These are phyloP conservation scores for Tulasnella sp. DNA, from an alignment of 768 basidiomycete genomes.

Conservation along the genomic window DNA sequence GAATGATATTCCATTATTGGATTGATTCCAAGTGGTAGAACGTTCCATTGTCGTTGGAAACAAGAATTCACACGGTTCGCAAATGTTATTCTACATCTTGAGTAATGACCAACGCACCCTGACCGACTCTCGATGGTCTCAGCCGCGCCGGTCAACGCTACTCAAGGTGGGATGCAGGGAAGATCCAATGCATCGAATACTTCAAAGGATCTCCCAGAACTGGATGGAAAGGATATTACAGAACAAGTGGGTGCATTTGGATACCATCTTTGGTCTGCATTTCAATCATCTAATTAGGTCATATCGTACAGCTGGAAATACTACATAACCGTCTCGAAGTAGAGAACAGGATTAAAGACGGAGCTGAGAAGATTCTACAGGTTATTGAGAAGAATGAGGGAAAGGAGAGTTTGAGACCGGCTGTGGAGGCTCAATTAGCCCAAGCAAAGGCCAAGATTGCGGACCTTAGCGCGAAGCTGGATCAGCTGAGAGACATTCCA, in stretches of 20 bases:
- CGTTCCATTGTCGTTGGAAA: too few relatives aligned
- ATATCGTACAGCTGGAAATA: constrained; percentile 42
- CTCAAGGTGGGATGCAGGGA: neutral
- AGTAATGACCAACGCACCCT: too few relatives aligned
- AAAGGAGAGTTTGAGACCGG: constrained; percentile 49
- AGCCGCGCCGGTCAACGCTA: neutral
- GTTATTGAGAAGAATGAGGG: constrained; percentile 28
- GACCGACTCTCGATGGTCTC: too few relatives aligned
- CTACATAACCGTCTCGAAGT: constrained; percentile 56
- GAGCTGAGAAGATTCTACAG: constrained; percentile 78
- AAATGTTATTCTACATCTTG: too few relatives aligned
- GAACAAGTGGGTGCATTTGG: constrained; percentile 28
- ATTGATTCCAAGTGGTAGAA: too few relatives aligned
- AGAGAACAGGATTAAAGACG: constrained; percentile 77
- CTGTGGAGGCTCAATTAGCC: constrained; percentile 66
- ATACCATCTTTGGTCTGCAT: neutral
- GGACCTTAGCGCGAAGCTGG: constrained; percentile 44
- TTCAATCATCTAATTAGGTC: neutral
- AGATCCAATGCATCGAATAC: neutral
- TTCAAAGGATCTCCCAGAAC: constrained; percentile 27
- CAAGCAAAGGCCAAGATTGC: constrained; percentile 64
- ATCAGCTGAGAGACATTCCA: constrained; percentile 26
- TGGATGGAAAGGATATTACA: constrained; percentile 35
- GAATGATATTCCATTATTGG: too few relatives aligned
- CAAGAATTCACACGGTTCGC: too few relatives aligned